Percentiles rank a stretch among this genome's conserved stretches.
These are phyloP conservation scores for Gonium pectorale DNA, from an alignment of 139 green algal genomes.

Conservation along the genomic window DNA sequence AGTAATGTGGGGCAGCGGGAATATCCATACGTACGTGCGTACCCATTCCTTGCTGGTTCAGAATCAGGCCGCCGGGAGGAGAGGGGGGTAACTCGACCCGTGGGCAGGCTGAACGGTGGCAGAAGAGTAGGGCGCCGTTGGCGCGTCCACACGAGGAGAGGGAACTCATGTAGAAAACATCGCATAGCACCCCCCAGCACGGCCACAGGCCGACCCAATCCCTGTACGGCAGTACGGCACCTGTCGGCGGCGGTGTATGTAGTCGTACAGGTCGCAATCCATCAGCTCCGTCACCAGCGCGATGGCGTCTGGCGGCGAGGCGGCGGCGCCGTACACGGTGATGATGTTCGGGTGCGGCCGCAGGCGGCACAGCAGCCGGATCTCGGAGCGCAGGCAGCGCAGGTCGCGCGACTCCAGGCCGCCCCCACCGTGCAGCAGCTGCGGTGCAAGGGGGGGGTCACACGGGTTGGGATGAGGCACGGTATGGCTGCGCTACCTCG, in stretches of 20 bases:
- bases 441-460: neutral
- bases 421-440: constrained; percentile 32
- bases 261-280: constrained; percentile 42
- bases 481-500: too few relatives aligned
- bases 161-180: too few relatives aligned
- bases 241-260: constrained; percentile 21
- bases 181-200: too few relatives aligned
- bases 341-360: constrained; percentile 19
- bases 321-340: constrained; percentile 5
- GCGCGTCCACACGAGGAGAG: too few relatives aligned
- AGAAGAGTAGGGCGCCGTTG: too few relatives aligned
- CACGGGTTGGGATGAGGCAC: neutral
- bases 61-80: too few relatives aligned
- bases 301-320: neutral
- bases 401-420: constrained; percentile 11
- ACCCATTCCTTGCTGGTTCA: too few relatives aligned
- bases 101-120: too few relatives aligned
- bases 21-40: too few relatives aligned
- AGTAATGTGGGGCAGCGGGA: neutral
- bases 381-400: constrained; percentile 8
- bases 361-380: constrained; percentile 15
- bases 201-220: too few relatives aligned
- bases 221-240: neutral
- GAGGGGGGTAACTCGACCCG: too few relatives aligned
- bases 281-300: constrained; percentile 40